These are phyloP conservation scores for Colletotrichum agaves DNA, from an alignment of 2,329 filamentous ascomycete genomes.

Conservation along the genomic window DNA sequence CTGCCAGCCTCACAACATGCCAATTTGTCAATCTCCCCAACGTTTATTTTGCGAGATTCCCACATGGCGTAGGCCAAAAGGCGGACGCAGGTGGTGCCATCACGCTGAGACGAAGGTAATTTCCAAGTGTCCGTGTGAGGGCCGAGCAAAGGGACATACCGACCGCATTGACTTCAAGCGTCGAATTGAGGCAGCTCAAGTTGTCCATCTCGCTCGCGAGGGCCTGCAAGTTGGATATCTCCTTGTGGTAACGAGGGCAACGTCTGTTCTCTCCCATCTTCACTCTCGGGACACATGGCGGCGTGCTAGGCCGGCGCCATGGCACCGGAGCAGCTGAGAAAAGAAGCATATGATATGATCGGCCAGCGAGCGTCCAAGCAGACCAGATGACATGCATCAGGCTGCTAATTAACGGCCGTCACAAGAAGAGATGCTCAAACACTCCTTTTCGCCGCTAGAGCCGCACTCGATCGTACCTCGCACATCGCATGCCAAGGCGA, in stretches of 20 bases:
- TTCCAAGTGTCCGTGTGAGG: slow-evolving; percentile 23
- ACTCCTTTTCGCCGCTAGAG: slow-evolving; percentile 12
- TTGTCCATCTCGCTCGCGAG: not conserved
- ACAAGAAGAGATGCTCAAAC: slow-evolving; percentile 22
- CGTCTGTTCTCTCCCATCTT: slow-evolving; percentile 19
- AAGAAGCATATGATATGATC: slow-evolving; percentile 33
- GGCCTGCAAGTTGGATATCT: not conserved
- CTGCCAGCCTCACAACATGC: not conserved
- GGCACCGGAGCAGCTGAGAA: slow-evolving; percentile 5
- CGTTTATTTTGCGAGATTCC: not conserved
- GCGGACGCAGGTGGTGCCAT: not conserved
- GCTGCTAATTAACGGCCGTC: slow-evolving; percentile 11
- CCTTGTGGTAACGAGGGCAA: slow-evolving; percentile 11
- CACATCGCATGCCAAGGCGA: slow-evolving; percentile 24
- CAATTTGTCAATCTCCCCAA: slow-evolving; percentile 5
- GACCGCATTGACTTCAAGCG: slow-evolving; percentile 20
- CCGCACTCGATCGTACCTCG: slow-evolving; percentile 19
- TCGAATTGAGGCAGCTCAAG: not conserved
- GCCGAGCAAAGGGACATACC: slow-evolving; percentile 2
- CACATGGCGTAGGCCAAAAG: not conserved
- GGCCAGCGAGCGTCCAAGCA: slow-evolving; percentile 20
- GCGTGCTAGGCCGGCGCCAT: slow-evolving; percentile 20
- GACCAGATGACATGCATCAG: not conserved
- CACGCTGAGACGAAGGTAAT: slow-evolving; percentile 28
- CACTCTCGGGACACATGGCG: not conserved